Percentiles rank a stretch among this genome's conserved stretches.
phyloP scores from a whole-genome alignment of 2,329 filamentous ascomycete genomes.

The Rutstroemia sp. region DNA sequence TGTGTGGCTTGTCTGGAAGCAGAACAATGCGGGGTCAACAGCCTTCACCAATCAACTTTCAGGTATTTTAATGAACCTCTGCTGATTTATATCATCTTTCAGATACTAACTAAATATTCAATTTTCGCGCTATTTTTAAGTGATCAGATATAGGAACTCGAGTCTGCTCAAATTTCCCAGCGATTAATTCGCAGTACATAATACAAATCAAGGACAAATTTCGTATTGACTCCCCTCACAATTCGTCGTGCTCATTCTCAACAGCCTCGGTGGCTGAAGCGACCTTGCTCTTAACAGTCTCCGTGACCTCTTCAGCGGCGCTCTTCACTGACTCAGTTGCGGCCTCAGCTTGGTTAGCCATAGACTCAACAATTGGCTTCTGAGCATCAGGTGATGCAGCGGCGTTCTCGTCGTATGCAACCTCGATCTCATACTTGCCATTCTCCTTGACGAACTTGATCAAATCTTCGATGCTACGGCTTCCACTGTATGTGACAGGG shows the following conservation, averaged over 20 bases:
- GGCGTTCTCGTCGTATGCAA: slow-evolving; percentile 47
- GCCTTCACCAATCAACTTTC: neutral
- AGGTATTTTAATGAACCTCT: too few relatives aligned
- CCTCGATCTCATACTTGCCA: slow-evolving; percentile 78
- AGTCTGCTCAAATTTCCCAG: neutral
- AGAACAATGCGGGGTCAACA: slow-evolving; percentile 2
- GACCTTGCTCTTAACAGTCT: slow-evolving; percentile 39
- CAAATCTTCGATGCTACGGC: slow-evolving; percentile 85
- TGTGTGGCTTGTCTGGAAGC: neutral
- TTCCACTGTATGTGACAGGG: slow-evolving; percentile 80
- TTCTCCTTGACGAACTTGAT: slow-evolving; percentile 91
- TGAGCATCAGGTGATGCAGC: slow-evolving; percentile 37
- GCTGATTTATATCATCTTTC: too few relatives aligned
- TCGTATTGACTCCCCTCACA: slow-evolving; percentile 44
- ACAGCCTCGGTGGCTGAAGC: slow-evolving; percentile 38
- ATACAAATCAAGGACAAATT: slow-evolving; percentile 20
- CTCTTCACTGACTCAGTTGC: slow-evolving; percentile 31
- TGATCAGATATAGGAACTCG: neutral
- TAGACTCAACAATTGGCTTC: slow-evolving; percentile 32
- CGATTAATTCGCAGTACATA: slow-evolving; percentile 14
- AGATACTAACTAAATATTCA: neutral
- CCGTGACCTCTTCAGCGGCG: slow-evolving; percentile 40
- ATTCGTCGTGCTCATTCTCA: slow-evolving; percentile 58
- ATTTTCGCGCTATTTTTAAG: neutral
- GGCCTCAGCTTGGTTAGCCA: slow-evolving; percentile 33